phyloP scores from a whole-genome alignment of 2,329 filamentous ascomycete species.

The Paraphoma chrysanthemicola region DNA sequence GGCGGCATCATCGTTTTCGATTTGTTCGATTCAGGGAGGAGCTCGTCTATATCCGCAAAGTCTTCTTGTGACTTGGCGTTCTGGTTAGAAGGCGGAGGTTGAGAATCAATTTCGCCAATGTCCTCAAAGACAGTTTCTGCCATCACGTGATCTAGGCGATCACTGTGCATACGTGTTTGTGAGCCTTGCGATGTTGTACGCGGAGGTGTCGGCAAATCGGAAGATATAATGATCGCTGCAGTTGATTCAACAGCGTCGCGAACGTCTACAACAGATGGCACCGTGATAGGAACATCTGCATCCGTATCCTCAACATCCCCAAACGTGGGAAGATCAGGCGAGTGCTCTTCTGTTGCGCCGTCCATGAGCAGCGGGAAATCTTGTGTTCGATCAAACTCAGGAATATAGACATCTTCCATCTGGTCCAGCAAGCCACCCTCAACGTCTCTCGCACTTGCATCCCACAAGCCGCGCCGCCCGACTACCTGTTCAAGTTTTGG shows the following conservation, averaged over 20 bases:
- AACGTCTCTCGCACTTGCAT: conserved; percentile 41
- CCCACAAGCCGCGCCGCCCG: conserved; percentile 39
- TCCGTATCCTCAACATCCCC: conserved; percentile 11
- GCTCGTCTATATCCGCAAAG: conserved; percentile 37
- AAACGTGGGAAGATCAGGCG: neutral
- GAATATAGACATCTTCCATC: conserved; percentile 32
- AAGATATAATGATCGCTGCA: conserved; percentile 24
- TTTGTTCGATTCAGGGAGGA: conserved; percentile 20
- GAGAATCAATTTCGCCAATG: conserved; percentile 31
- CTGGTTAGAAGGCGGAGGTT: conserved; percentile 37
- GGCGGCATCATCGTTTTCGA: conserved; percentile 3
- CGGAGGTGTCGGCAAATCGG: conserved; percentile 27
- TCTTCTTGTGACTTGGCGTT: conserved; percentile 23
- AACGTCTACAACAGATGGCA: conserved; percentile 23
- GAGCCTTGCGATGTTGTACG: neutral
- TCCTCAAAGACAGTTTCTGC: conserved; percentile 23
- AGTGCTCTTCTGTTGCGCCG: too few species aligned
- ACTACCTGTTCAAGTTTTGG: conserved; percentile 22
- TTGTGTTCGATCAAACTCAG: conserved; percentile 39
- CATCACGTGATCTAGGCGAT: neutral
- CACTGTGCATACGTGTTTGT: neutral
- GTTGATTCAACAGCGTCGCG: conserved; percentile 19
- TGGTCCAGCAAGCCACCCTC: conserved; percentile 39
- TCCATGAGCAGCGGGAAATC: conserved; percentile 40
- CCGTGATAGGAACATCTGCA: neutral